These are phyloP conservation scores for Kokia cookei DNA, from an alignment of 441 rosid species.

Conservation along the genomic window DNA sequence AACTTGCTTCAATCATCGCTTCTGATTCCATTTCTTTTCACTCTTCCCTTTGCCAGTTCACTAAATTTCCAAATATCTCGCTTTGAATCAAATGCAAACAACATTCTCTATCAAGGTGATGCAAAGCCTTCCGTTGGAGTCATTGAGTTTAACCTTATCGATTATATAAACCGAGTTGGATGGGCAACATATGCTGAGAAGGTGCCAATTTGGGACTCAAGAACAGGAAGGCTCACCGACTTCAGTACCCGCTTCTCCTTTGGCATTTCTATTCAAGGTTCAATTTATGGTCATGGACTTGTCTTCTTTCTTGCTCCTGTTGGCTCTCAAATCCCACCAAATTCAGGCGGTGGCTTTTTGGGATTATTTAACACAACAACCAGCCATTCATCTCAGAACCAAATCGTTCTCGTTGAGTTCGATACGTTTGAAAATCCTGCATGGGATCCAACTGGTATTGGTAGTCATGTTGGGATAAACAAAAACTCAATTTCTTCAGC, in stretches of 20 bases:
- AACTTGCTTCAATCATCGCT: neutral
- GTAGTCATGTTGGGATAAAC: constrained; percentile 39
- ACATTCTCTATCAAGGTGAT: constrained; percentile 31
- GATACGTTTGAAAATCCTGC: constrained; percentile 26
- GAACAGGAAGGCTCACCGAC: constrained; percentile 24
- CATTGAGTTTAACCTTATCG: constrained; percentile 22
- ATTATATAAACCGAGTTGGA: constrained; percentile 40
- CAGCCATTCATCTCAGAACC: constrained; percentile 11
- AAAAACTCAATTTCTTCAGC: constrained; percentile 34
- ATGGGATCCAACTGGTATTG: constrained; percentile 46
- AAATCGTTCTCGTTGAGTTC: constrained; percentile 38
- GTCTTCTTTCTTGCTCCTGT: constrained; percentile 46
- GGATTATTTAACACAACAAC: constrained; percentile 37
- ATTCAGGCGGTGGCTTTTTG: constrained; percentile 39
- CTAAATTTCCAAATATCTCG: constrained; percentile 20
- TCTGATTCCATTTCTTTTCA: neutral
- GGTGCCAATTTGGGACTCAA: constrained; percentile 40
- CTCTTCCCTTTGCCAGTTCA: constrained; percentile 2
- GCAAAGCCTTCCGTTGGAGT: constrained; percentile 28
- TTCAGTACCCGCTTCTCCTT: constrained; percentile 44
- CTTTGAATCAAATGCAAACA: constrained; percentile 10
- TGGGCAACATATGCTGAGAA: constrained; percentile 33
- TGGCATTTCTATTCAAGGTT: constrained; percentile 16
- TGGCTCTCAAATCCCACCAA: constrained; percentile 36
- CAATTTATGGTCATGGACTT: constrained; percentile 28